These are phyloP conservation scores for Osmanthus fragrans DNA, from an alignment of 257 asterid species.

Conservation along the genomic window DNA sequence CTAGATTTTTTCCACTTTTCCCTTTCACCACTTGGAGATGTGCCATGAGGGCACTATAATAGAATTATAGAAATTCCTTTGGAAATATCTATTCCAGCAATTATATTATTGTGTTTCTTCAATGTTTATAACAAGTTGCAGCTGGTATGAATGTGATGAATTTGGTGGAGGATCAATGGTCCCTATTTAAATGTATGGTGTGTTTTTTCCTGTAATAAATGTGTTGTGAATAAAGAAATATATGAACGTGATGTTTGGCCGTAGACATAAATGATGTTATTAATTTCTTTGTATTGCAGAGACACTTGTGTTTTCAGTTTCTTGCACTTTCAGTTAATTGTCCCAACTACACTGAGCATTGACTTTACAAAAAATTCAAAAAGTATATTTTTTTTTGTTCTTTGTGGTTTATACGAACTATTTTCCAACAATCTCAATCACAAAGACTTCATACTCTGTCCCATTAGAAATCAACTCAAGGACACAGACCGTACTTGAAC, in stretches of 20 bases:
- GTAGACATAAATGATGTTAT: conserved; percentile 21
- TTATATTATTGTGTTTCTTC: neutral
- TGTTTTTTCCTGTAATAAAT: conserved; percentile 17
- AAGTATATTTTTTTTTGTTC: too few species aligned
- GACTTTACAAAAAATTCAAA: neutral
- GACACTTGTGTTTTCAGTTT: neutral
- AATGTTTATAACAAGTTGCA: conserved; percentile 29
- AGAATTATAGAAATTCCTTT: neutral
- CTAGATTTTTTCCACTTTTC: too few species aligned
- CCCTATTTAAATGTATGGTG: conserved; percentile 25
- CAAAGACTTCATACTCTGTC: too few species aligned
- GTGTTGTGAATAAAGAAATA: conserved; percentile 28
- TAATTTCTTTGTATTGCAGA: conserved; percentile 11
- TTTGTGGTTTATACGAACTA: too few species aligned
- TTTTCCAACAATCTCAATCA: too few species aligned
- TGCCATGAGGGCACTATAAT: too few species aligned
- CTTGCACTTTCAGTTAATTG: conserved; percentile 21
- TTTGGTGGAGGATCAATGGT: conserved; percentile 14
- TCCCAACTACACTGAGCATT: neutral
- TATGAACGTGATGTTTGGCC: conserved; percentile 10
- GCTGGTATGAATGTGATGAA: conserved; percentile 18
- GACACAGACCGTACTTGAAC: too few species aligned
- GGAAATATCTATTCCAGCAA: neutral
- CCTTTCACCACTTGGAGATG: too few species aligned
- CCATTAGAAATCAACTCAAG: too few species aligned